Evolutionary conservation across 108 stramenopile species (phyloP).

Genomic region (Seminavis robusta): DNA sequence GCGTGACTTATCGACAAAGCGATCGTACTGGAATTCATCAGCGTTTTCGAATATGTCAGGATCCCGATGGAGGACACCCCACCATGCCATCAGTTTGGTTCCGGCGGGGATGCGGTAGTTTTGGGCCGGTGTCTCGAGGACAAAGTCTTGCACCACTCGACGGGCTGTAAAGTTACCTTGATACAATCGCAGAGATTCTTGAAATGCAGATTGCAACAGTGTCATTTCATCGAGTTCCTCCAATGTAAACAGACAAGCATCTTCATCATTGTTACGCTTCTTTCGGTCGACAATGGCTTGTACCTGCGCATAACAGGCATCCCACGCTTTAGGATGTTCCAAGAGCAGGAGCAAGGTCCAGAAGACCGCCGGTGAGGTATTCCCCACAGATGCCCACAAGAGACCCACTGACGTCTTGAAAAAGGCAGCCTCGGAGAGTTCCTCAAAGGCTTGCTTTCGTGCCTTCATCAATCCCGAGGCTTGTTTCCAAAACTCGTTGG

Average conservation of each 20-base stretch:
- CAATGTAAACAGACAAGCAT: slow-evolving; percentile 16
- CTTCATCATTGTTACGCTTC: neutral
- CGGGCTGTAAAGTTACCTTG: slow-evolving; percentile 10
- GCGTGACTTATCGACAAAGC: slow-evolving; percentile 4
- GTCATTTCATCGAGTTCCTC: slow-evolving; percentile 23
- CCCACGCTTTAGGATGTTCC: slow-evolving; percentile 3
- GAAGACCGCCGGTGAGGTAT: slow-evolving; percentile 21
- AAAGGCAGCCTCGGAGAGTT: too few relatives aligned
- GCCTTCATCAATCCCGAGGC: too few relatives aligned
- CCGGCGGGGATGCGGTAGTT: slow-evolving; percentile 16
- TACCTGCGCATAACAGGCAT: slow-evolving; percentile 3
- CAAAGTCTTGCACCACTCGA: slow-evolving; percentile 12
- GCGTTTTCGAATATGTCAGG: slow-evolving; percentile 14
- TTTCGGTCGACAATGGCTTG: neutral
- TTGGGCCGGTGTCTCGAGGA: slow-evolving; percentile 4
- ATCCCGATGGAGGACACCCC: slow-evolving; percentile 8
- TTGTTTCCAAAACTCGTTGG: too few relatives aligned
- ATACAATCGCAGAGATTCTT: slow-evolving; percentile 17
- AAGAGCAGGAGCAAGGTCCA: slow-evolving; percentile 13
- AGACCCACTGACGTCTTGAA: slow-evolving; percentile 4
- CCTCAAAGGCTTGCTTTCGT: too few relatives aligned
- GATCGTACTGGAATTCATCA: slow-evolving; percentile 17
- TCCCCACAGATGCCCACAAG: slow-evolving; percentile 11
- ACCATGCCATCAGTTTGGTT: slow-evolving; percentile 16
- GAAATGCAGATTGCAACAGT: slow-evolving; percentile 15